Conservation (phyloP, 139 green algal genomes). For the Picochlorum sp. region DNA sequence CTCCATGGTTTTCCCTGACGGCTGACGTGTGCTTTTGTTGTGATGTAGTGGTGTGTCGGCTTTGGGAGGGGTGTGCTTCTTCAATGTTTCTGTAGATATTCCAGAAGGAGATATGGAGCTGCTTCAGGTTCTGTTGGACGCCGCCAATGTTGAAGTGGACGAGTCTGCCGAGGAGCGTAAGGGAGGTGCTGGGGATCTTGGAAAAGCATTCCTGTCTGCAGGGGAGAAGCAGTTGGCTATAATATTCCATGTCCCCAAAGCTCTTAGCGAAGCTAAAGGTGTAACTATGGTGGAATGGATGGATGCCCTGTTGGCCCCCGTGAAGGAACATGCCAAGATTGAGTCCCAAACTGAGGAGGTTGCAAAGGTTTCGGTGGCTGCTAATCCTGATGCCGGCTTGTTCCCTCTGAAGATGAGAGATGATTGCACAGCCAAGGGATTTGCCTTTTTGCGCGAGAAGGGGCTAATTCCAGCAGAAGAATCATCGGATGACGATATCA, state of each 20-base stretch:
- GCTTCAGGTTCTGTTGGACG: slow-evolving; percentile 52
- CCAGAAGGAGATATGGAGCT: slow-evolving; percentile 48
- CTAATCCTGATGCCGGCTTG: slow-evolving; percentile 22
- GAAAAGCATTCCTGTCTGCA: slow-evolving; percentile 58
- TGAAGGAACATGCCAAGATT: slow-evolving; percentile 18
- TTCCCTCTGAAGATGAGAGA: slow-evolving; percentile 72
- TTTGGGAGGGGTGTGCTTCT: slow-evolving; percentile 66
- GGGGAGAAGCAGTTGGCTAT: slow-evolving; percentile 54
- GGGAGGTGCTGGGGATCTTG: slow-evolving; percentile 48
- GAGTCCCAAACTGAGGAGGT: slow-evolving; percentile 38
- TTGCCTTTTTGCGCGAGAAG: slow-evolving; percentile 54
- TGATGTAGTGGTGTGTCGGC: slow-evolving; percentile 30
- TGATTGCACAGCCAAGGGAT: slow-evolving; percentile 39
- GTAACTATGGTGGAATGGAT: slow-evolving; percentile 25
- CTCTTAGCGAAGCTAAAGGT: slow-evolving; percentile 31
- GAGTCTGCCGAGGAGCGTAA: slow-evolving; percentile 72
- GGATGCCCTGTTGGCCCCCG: slow-evolving; percentile 18
- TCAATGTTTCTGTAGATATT: slow-evolving; percentile 60
- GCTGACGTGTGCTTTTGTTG: too few relatives aligned
- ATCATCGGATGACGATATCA: slow-evolving; percentile 46
- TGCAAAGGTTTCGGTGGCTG: slow-evolving; percentile 28
- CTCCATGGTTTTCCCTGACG: too few relatives aligned
- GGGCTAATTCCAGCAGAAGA: slow-evolving; percentile 49
- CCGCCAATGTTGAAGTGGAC: slow-evolving; percentile 53
- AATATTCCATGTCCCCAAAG: slow-evolving; percentile 58